These are phyloP conservation scores for Globisporangium echinulatum DNA, from an alignment of 352 stramenopile species.

Conservation along the genomic window DNA sequence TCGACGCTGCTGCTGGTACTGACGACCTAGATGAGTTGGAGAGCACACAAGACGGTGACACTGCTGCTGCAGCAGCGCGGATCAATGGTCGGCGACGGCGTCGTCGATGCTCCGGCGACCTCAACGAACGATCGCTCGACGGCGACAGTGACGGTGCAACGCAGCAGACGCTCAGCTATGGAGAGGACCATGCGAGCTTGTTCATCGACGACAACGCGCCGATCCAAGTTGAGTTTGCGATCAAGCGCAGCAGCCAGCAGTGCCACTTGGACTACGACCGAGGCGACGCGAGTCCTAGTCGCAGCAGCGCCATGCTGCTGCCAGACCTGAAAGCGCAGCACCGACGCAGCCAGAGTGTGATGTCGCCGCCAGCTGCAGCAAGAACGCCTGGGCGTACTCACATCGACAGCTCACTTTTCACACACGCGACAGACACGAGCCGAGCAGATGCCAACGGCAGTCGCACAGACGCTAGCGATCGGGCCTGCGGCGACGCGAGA, in stretches of 20 bases:
- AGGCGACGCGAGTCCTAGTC: too few species aligned
- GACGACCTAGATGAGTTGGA: background rate
- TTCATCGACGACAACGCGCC: conserved; percentile 5
- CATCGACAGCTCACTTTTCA: background rate
- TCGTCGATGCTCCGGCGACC: background rate
- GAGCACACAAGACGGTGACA: background rate
- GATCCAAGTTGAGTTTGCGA: conserved; percentile 14
- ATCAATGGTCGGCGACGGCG: background rate
- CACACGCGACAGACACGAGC: too few species aligned
- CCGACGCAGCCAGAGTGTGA: background rate
- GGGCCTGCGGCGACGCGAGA: background rate
- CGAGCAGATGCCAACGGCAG: background rate
- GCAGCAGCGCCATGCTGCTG: background rate
- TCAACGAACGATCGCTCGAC: background rate
- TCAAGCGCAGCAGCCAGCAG: background rate
- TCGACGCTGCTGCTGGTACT: too few species aligned
- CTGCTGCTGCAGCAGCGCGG: background rate
- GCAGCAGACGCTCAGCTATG: background rate
- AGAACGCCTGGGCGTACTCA: background rate
- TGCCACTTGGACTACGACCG: too few species aligned
- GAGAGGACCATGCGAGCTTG: background rate
- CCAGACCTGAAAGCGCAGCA: conserved; percentile 9
- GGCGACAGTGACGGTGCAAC: background rate
- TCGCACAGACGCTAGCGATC: background rate
- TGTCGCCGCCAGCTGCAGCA: too few species aligned